These are phyloP conservation scores for Rhexocercosporidium sp. DNA, from an alignment of 2,329 filamentous ascomycete genomes.

Conservation along the genomic window DNA sequence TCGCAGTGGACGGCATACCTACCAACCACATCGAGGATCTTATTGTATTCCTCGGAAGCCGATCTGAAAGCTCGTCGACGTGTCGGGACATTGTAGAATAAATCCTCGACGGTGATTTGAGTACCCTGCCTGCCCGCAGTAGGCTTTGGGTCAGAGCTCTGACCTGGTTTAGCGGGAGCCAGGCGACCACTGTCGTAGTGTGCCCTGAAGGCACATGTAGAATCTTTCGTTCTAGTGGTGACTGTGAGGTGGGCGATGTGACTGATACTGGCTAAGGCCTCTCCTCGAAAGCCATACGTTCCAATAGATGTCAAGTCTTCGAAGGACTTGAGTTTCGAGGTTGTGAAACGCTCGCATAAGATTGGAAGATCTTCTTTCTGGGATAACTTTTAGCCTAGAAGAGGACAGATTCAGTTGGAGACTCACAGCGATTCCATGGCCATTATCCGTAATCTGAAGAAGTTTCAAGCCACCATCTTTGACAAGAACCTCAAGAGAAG, in stretches of 20 bases:
- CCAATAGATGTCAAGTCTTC: conserved; percentile 89
- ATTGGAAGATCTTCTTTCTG: conserved; percentile 91
- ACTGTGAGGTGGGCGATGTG: conserved; percentile 96
- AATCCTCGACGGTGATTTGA: conserved; percentile 93
- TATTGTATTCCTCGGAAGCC: conserved; percentile 92
- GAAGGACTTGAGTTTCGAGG: conserved; percentile 91
- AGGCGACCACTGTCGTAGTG: conserved; percentile 85
- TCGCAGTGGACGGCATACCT: conserved; percentile 91
- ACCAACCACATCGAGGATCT: conserved; percentile 94
- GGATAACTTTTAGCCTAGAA: conserved; percentile 16
- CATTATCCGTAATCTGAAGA: conserved; percentile 96
- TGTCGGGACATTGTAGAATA: conserved; percentile 96
- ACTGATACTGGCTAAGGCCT: conserved; percentile 95
- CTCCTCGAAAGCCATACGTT: conserved; percentile 97
- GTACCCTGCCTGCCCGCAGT: conserved; percentile 88
- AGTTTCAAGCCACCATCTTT: conserved; percentile 96
- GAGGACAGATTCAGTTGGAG: conserved; percentile 10
- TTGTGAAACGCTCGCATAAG: conserved; percentile 94
- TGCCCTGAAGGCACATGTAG: conserved; percentile 87
- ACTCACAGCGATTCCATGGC: conserved; percentile 87
- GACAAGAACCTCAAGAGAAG: conserved; percentile 85
- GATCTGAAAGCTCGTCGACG: conserved; percentile 89
- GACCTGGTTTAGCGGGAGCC: conserved; percentile 83
- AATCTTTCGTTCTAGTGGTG: conserved; percentile 90
- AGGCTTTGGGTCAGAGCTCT: conserved; percentile 83